Base-by-base conservation (phyloP, 2,329 filamentous ascomycete genomes). In the Alternaria gansuensis region DNA sequence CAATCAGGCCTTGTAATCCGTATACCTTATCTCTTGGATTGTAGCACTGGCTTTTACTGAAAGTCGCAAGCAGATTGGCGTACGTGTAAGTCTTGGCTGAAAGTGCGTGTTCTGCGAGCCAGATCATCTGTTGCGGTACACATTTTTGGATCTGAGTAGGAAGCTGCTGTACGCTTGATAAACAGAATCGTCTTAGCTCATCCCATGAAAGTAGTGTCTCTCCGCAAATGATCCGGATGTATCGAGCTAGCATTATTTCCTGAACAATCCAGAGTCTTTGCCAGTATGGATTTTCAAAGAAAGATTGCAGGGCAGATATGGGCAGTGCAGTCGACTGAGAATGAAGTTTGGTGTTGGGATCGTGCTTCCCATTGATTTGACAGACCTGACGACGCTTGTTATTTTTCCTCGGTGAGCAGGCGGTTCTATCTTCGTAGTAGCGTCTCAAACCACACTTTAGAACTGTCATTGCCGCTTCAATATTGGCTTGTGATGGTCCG, bases 211-310 rank as follows among this genome's bases (percentile, higher is more conserved):
- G 36, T 17, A 40, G 10, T n/a, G 45, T 51, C 26, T 41, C 33
- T 33, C 54, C 54, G 23, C 45, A 57, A 4, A 39, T 51, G 54
- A 57, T 57, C 9, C 45, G 33, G 14, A 57, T 43, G n/a, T 57
- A 51, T 28, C 39, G 24, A 21, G 54, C 54, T 14, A 57, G 49
- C 43, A 57, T 44, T n/a, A 43, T 23, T 11, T 57, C 54, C 37
- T 57, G 54, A 13, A 57, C 48, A 39, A 57, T 53, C 54, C 54
- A 57, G 7, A 44, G 28, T 46, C 54, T 23, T n/a, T 36, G n/a
- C 54, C 54, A 57, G 28, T 57, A 57, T 29, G 36, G 14, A 9
- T 45, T 50, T 17, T 50, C 13, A 10, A 55, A 50, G 44, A 55
- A 55, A n/a, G 21, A 14, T 28, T n/a, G 36, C 14, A 54, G 40